These are phyloP conservation scores for Epichloe gansuensis DNA, from an alignment of 2,329 filamentous ascomycete genomes.

Conservation along the genomic window DNA sequence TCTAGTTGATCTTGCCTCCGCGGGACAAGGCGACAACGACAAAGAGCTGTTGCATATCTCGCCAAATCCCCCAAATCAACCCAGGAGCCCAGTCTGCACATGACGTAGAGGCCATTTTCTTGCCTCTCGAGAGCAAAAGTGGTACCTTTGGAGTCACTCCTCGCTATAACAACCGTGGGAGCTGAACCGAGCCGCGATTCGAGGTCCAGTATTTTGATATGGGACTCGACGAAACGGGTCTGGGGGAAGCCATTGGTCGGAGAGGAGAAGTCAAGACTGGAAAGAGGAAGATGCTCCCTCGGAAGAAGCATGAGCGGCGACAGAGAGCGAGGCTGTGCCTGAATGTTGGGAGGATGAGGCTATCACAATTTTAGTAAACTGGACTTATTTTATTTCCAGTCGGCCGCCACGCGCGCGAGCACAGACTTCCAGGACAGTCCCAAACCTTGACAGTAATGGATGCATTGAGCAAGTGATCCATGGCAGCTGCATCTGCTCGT, in stretches of 20 bases:
- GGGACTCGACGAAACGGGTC: constrained; percentile 46
- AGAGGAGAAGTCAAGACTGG: constrained; percentile 43
- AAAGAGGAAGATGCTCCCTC: constrained; percentile 46
- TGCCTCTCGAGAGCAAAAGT: constrained; percentile 56
- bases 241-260: constrained; percentile 37
- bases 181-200: constrained; percentile 44
- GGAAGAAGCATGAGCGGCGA: constrained; percentile 50
- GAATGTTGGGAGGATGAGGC: constrained; percentile 43
- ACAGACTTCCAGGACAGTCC: background rate
- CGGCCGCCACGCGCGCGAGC: background rate
- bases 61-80: constrained; percentile 44
- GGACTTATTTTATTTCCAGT: background rate
- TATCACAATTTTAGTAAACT: constrained; percentile 18
- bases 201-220: constrained; percentile 50
- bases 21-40: constrained; percentile 17
- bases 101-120: constrained; percentile 44
- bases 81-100: constrained; percentile 58
- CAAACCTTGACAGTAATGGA: constrained; percentile 39
- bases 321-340: constrained; percentile 40
- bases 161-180: constrained; percentile 47
- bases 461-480: constrained; percentile 38
- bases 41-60: constrained; percentile 30
- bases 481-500: constrained; percentile 25
- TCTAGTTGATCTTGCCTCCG: constrained; percentile 9
- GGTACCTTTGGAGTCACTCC: constrained; percentile 39